Percentiles rank a stretch among this genome's conserved stretches.
Evolutionary conservation across 2,329 filamentous ascomycete species (phyloP).

Genomic region (Scedosporium aurantiacum): DNA sequence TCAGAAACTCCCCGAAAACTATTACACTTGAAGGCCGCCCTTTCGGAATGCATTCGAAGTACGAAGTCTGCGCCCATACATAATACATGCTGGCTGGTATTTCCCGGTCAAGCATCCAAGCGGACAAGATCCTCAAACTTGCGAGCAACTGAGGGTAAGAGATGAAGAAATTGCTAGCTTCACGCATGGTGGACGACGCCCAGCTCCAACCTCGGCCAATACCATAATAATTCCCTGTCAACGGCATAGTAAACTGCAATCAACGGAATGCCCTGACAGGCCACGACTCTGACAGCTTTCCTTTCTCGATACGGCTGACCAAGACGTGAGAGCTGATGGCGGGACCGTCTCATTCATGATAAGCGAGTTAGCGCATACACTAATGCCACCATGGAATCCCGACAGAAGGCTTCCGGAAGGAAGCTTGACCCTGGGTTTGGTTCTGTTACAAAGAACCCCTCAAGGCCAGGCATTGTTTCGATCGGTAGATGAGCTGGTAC

Average conservation of each 20-base stretch:
- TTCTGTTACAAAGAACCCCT: not conserved
- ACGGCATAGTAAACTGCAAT: no score
- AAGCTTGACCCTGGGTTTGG: not conserved
- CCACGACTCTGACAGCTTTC: not conserved
- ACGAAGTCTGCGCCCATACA: no score
- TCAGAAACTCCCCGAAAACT: no score
- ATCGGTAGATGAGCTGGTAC: no score
- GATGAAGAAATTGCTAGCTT: not conserved
- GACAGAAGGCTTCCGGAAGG: constrained; percentile 1
- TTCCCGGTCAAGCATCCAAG: no score
- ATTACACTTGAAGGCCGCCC: no score
- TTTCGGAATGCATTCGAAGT: no score
- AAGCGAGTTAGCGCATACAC: not conserved
- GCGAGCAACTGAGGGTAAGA: not conserved
- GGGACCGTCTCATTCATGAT: not conserved
- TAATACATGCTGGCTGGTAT: no score
- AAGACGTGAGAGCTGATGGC: no score
- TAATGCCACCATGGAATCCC: not conserved
- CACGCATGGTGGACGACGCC: not conserved
- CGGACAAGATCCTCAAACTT: no score
- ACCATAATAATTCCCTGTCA: not conserved
- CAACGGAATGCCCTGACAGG: not conserved
- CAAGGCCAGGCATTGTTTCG: no score
- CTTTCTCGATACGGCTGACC: not conserved
- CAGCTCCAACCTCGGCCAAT: not conserved